Percentiles rank a stretch among this genome's conserved stretches.
Conservation (phyloP, 768 basidiomycete species). For the Hebeloma cylindrosporum region DNA sequence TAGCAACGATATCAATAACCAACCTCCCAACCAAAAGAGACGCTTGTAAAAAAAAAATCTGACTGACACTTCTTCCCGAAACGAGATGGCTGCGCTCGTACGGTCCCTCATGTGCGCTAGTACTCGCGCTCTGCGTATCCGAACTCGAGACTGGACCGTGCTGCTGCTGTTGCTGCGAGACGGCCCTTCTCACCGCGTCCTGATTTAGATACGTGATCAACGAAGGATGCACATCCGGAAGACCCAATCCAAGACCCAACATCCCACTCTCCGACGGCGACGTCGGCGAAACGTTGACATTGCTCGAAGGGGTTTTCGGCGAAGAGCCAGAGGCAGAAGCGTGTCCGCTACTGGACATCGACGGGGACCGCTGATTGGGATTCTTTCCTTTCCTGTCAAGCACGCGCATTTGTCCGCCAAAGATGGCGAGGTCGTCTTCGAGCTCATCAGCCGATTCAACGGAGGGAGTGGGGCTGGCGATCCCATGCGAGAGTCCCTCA, state of each 20-base stretch:
- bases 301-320: slow-evolving; percentile 6
- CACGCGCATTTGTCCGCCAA: slow-evolving; percentile 51
- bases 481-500: slow-evolving; percentile 23
- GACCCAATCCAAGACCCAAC: slow-evolving; percentile 8
- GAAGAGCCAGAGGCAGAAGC: slow-evolving; percentile 2
- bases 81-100: no score
- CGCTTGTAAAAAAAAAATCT: no score
- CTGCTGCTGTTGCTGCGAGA: slow-evolving; percentile 4
- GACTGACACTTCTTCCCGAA: no score
- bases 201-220: slow-evolving; percentile 34
- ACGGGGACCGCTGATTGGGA: slow-evolving; percentile 10
- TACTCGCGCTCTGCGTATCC: not conserved
- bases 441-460: slow-evolving; percentile 29
- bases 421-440: slow-evolving; percentile 52
- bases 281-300: slow-evolving; percentile 7
- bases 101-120: not conserved
- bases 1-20: no score
- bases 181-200: slow-evolving; percentile 23
- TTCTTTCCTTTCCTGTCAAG: slow-evolving; percentile 31
- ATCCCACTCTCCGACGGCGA: not conserved
- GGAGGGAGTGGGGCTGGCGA: slow-evolving; percentile 11
- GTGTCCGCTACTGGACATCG: slow-evolving; percentile 1
- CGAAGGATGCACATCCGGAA: slow-evolving; percentile 32
- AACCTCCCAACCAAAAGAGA: no score
- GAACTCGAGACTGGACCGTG: not conserved